Conservation (phyloP, 176 grass and related monocot species). For the Eleusine indica region DNA sequence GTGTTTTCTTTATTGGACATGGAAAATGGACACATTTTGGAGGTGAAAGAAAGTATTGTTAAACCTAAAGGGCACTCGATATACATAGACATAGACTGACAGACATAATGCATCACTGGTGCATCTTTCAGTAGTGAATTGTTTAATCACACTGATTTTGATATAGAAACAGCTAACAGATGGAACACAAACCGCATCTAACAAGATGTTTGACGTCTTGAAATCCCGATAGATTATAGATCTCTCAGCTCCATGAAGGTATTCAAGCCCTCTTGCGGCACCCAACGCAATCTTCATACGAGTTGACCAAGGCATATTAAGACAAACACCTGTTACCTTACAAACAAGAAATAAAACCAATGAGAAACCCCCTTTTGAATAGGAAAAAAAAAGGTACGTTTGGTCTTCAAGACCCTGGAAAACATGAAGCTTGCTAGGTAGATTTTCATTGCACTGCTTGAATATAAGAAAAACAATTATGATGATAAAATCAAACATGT, state of each 20-base stretch:
- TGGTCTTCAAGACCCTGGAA: neutral
- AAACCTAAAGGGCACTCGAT: conserved; percentile 2
- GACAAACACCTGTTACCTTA: conserved; percentile 74
- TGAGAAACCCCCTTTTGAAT: neutral
- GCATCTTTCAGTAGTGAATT: neutral
- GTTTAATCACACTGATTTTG: neutral
- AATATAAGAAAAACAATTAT: conserved; percentile 8
- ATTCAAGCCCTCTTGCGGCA: conserved; percentile 86
- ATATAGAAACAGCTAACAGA: neutral
- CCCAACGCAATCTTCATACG: conserved; percentile 92
- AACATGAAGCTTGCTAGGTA: neutral
- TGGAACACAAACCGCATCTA: conserved; percentile 72
- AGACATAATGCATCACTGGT: conserved; percentile 1
- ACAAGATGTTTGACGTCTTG: conserved; percentile 97
- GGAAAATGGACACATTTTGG: conserved; percentile 1
- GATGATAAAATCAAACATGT: neutral
- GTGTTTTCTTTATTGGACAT: neutral
- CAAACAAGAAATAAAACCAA: conserved; percentile 45
- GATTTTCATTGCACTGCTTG: conserved; percentile 26
- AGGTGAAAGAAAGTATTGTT: neutral
- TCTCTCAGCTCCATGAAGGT: conserved; percentile 84
- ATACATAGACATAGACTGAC: neutral
- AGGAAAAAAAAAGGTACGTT: neutral
- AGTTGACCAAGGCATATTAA: conserved; percentile 93
- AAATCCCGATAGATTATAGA: conserved; percentile 99